Base-by-base conservation (phyloP, 202 grass and related monocot genomes). In the Saccharum hybrid region DNA sequence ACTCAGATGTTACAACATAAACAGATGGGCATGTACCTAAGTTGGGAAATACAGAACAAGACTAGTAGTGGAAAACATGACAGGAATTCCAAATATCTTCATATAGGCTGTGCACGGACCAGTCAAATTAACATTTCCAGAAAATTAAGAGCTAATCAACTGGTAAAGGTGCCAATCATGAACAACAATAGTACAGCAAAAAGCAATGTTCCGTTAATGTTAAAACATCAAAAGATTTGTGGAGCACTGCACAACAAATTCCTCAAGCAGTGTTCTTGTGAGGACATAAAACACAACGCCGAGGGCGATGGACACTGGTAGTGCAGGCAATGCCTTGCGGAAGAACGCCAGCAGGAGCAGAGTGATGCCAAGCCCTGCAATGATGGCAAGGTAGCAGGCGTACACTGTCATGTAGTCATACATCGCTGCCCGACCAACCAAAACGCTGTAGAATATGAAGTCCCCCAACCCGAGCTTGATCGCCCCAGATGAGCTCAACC, bases 371-470 rank as follows among this genome's bases (percentile, higher is more conserved):
- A 98, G 89, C 63, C 96, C 96, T 33, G 92, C 91, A 42, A 98
- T 90, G 74, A 98, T 98, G 63, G 96, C 96, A 71, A 98, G 92
- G 85, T 98, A 98, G 68, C 96, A 98, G 9, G 96, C 89, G 4
- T 98, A 98, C 41, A 95, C 92, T 42, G 96, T 95, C 90, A 93
- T 98, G 85, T 89, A 98, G 48, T 98, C 92, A 5, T 95, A 98
- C 81, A 93, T 86, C 38, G 96, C 92, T 4, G 96, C 92, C 76
- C 96, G 88, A 52, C 96, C 96, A 0, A 98, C 96, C 41, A 98
- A 78, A 37, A 98, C 90, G 2, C 96, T 95, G 54, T 98, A 98
- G 87, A 95, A 98, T 83, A 98, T 98, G 81, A 98, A 98, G 76
- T 98, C 96, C 28, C 96, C 92, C 80, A 98, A 80, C 3, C 96